Evolutionary conservation across 2,329 filamentous ascomycete species (phyloP), one percentile per base, ranked within the genome.

Genomic region (Anthostomella pinea): DNA sequence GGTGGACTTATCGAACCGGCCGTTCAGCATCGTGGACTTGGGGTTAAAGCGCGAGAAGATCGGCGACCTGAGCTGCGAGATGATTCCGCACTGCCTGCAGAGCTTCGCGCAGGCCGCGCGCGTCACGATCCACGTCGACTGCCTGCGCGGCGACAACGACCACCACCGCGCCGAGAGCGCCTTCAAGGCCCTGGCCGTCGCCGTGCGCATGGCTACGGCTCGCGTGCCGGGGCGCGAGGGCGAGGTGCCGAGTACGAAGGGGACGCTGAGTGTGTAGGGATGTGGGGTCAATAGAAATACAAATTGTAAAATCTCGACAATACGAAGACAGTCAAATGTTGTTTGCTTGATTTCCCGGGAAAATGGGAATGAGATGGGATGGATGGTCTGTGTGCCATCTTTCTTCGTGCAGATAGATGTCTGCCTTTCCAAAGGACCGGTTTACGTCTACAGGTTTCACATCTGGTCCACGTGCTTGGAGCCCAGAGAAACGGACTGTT

Each of bases 91-190:
- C 71, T 95, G 90, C 52, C 65, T 98, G 59, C 81, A 95, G 72
- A 93, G 85, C 69, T 98, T 96, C 66, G 90, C 91, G 26, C 86
- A 94, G 69, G 87, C 81, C 8, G 88, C 89, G 3, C 83, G 88
- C 17, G 75, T 96, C 35, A 98, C 93, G n/a, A 69, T 97, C 58
- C 93, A 98, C 69, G 87, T 98, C 41, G 88, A 96, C 67, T 94
- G 87, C 66, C 67, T 95, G 38, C 79, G 88, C 46, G 93, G 93
- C 34, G 79, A 85, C 45, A 98, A 97, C 66, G 93, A 97, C 67
- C 93, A 97, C 66, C 93, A 97, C 69, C 75, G 90, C 40, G 90
- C 93, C 8, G 93, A 97, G 77, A 93, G 86, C 62, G 93, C 91
- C 11, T 96, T 98, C 68, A 98, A 98, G 77, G 93, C 93, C 30